These are phyloP conservation scores for Parafenestella ontariensis DNA, from an alignment of 2,329 filamentous ascomycete genomes.

Conservation along the genomic window DNA sequence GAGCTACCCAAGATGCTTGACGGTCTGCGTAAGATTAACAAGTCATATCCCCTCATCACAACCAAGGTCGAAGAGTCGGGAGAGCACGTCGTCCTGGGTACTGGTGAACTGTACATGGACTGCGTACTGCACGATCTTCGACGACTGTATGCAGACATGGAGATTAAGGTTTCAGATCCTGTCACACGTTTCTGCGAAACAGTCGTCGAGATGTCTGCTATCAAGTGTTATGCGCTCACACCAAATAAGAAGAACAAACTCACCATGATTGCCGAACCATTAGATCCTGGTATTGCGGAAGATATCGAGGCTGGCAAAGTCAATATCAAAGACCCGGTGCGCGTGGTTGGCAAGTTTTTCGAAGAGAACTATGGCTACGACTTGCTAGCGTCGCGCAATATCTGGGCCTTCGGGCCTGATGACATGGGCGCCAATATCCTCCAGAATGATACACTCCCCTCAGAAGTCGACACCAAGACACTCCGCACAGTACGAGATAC, in stretches of 20 bases:
- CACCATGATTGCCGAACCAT: slow-evolving; percentile 95
- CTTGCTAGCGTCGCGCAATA: slow-evolving; percentile 88
- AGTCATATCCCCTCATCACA: slow-evolving; percentile 92
- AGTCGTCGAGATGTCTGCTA: slow-evolving; percentile 94
- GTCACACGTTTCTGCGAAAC: slow-evolving; percentile 98
- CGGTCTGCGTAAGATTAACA: slow-evolving; percentile 94
- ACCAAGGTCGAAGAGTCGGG: slow-evolving; percentile 99
- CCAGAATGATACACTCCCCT: slow-evolving; percentile 93
- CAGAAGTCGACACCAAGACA: slow-evolving; percentile 92
- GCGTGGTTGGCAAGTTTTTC: slow-evolving; percentile 95
- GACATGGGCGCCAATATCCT: slow-evolving; percentile 94
- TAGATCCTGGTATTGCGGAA: slow-evolving; percentile 92
- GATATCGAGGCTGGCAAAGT: slow-evolving; percentile 93
- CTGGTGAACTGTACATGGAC: slow-evolving; percentile 99
- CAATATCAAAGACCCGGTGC: slow-evolving; percentile 88
- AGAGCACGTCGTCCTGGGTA: slow-evolving; percentile 93
- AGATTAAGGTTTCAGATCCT: slow-evolving; percentile 97
- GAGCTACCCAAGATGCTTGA: slow-evolving; percentile 99
- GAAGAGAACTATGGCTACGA: slow-evolving; percentile 98
- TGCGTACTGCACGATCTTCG: slow-evolving; percentile 95
- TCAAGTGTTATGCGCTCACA: slow-evolving; percentile 96
- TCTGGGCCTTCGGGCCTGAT: slow-evolving; percentile 98
- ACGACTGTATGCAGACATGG: slow-evolving; percentile 96
- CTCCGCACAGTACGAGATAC: slow-evolving; percentile 88
- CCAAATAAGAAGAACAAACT: slow-evolving; percentile 99